These are phyloP conservation scores for Thelonectria discophora DNA, from an alignment of 2,329 filamentous ascomycete species.

Conservation along the genomic window DNA sequence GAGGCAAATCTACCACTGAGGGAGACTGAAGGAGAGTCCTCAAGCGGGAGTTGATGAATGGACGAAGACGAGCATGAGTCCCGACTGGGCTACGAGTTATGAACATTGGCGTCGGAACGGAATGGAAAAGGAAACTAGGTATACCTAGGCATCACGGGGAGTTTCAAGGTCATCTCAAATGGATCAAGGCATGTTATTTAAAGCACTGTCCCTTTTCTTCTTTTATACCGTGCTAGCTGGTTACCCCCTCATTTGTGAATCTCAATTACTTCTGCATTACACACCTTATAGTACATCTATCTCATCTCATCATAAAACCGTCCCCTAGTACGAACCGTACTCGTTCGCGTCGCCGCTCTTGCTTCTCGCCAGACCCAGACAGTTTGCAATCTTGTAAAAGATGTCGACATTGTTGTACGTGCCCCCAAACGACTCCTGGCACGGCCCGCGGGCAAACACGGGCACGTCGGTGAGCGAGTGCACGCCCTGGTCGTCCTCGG, in stretches of 20 bases:
- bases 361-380: conserved; percentile 63
- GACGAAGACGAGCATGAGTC: not conserved
- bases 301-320: conserved; percentile 25
- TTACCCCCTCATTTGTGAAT: not conserved
- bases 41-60: no score
- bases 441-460: conserved; percentile 81
- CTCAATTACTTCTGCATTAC: conserved; percentile 13
- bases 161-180: not conserved
- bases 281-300: conserved; percentile 21
- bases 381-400: conserved; percentile 78
- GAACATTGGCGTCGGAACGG: not conserved
- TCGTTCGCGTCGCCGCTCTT: conserved; percentile 34
- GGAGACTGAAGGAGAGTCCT: not conserved
- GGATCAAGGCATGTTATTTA: not conserved
- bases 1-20: conserved; percentile 29
- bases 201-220: not conserved
- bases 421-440: conserved; percentile 78
- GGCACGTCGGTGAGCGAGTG: conserved; percentile 82
- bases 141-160: no score
- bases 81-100: not conserved
- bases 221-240: not conserved
- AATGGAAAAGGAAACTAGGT: not conserved
- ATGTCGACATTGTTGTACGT: conserved; percentile 76
- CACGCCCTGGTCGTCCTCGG: conserved; percentile 71
- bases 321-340: conserved; percentile 26